Base-by-base conservation (phyloP, 208 protist genomes). In the Trypanosoma scelopori region DNA sequence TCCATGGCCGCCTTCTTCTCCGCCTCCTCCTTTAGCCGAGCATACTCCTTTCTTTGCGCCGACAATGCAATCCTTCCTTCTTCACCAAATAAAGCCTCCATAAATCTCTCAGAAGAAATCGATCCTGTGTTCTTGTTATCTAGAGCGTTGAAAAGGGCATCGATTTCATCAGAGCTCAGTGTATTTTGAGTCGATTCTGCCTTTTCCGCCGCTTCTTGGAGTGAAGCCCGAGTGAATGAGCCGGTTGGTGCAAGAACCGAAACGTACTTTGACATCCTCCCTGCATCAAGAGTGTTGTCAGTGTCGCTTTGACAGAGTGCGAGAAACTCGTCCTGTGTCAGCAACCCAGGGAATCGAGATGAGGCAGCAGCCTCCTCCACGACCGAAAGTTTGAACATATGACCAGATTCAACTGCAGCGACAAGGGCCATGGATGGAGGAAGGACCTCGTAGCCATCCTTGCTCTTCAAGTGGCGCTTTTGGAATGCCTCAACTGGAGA, bases 321-420 rank as follows among this genome's bases (percentile, higher is more conserved):
- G 20, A 78, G 16, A 61, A 94, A 94, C 55, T 94, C 89, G 37
- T 80, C 68, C 22, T 70, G 57, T 25, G 89, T 94, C 78, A 94
- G 79, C 65, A 92, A 81, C 12, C 82, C 85, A 37, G 81, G 77
- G 55, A 85, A 85, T 16, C 68, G 72, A 18, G 78, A 72, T n/a
- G 39, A 68, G 22, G 5, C 35, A 11, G 81, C 71, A 16, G 81
- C 85, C 39, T 94, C 85, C 32, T 89, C 78, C 30, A 94, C 55
- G 25, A 53, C 74, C 11, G 89, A 81, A 22, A 78, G 69, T 5
- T 81, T 60, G 18, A 92, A 70, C 59, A 55, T 73, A 77, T 92
- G 89, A 47, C 89, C 89, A 57, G 89, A 85, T 52, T 94, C 85
- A 41, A 91, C 47, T n/a, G 83, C 89, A 37, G 89, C 81, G n/a